Evolutionary conservation across 371 early-diverging fungal species (phyloP), one percentile per base, ranked within the genome.

Genomic region (Dinochytrium kinnereticum): DNA sequence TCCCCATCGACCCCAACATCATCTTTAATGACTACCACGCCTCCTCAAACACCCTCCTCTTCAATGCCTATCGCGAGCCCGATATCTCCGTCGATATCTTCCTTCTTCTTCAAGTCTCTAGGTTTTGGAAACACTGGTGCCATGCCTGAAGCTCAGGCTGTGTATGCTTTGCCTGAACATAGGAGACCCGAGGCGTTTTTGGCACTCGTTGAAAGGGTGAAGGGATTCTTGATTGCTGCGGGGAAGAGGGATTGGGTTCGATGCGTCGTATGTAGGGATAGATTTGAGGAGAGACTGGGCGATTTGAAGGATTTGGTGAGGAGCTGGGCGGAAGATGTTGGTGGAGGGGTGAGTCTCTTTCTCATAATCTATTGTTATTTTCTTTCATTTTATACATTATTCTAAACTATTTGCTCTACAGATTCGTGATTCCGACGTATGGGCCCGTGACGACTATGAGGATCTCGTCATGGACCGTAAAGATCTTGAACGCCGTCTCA

Each of bases 291-390:
- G 31, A 38, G 71, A 13, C 28, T 75, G 0, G 53, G 36, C 21
- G 21, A 15, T 36, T 71, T 49, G 38, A 69, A 66, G 53, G 67
- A 38, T 3, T 64, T 59, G 13, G 70, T 75, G 19, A 13, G 67
- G 24, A 44, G 71, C 3, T 75, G 75, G 75, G 65, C 59, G 17
- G 75, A 75, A 39, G 75, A 75, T 39, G 28, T 33, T 44, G 70
- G 71, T 5, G 36, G 37, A 53, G 67, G 66, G 39, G 71, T 70
- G 40, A 70, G 75, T 70, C 2, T 30, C 19, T 24, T 26, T 3
- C 24, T 55, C 61, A 30, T 21, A n/a, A 24, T 19, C 19, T 17
- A 44, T 38, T 67, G 2, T 31, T 50, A 36, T n/a, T 33, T 28
- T 21, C 17, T 55, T 51, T n/a, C 33, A 21, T 17, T 51, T 55